Percentiles rank a stretch among this genome's conserved stretches.
Evolutionary conservation across 202 grass and related monocot species (phyloP).

Genomic region (Digitaria exilis): DNA sequence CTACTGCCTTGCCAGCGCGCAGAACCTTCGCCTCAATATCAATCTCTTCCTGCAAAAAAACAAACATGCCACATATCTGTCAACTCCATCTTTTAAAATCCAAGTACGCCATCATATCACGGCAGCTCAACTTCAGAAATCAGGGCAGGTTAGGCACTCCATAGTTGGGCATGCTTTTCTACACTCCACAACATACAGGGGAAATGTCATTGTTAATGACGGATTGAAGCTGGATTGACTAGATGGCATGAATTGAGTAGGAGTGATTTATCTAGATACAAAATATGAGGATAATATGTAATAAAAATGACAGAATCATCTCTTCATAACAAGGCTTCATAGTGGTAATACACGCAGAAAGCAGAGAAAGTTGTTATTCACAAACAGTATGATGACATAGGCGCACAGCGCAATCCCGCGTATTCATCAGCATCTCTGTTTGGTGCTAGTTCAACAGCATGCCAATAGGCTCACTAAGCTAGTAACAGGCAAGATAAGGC

Average conservation of each 20-base stretch:
- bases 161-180: neutral
- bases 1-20: slow-evolving; percentile 78
- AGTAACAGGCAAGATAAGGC: too few relatives aligned
- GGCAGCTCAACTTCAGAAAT: neutral
- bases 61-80: neutral
- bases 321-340: neutral
- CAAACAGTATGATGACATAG: neutral
- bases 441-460: neutral
- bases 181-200: neutral
- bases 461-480: neutral
- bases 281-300: neutral
- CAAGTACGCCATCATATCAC: neutral
- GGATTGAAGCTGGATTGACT: neutral
- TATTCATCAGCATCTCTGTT: neutral
- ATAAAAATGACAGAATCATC: neutral
- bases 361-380: neutral
- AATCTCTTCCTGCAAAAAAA: slow-evolving; percentile 75
- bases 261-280: neutral
- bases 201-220: neutral
- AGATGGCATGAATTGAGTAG: neutral
- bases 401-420: too few relatives aligned
- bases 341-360: neutral
- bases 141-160: neutral
- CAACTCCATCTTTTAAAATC: neutral
- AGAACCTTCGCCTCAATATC: slow-evolving; percentile 91